A percentile compares a stretch with the other conserved stretches of the same genome.
Conservation (phyloP, 164 flowering plant genomes). For the Dillenia suffruticosa region DNA sequence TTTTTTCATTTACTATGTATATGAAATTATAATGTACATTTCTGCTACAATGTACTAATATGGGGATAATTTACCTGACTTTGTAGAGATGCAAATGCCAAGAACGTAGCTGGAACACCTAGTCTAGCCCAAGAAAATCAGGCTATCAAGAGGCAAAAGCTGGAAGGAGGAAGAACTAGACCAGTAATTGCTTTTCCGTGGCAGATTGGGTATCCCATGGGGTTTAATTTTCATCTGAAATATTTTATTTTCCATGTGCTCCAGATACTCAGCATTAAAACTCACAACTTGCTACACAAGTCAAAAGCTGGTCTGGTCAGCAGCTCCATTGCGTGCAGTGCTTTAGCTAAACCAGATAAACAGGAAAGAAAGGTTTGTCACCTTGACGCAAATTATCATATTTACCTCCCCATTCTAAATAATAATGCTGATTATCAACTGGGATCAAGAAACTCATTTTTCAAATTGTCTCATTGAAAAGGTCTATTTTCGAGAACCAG, state of each 20-base stretch:
- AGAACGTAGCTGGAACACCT: constrained; percentile 29
- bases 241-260: not conserved
- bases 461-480: constrained; percentile 10
- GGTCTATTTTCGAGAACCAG: constrained; percentile 74
- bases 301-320: constrained; percentile 40
- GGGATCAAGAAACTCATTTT: not conserved
- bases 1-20: not conserved
- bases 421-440: not conserved
- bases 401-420: too few species aligned
- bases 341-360: constrained; percentile 31
- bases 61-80: not conserved
- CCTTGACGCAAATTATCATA: too few species aligned
- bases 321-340: constrained; percentile 24
- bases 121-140: constrained; percentile 76
- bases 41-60: not conserved
- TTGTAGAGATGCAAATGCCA: constrained; percentile 35
- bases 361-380: constrained; percentile 72
- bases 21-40: not conserved
- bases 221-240: not conserved
- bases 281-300: constrained; percentile 67
- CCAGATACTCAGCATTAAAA: constrained; percentile 74
- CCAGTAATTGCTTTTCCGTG: constrained; percentile 39
- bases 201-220: not conserved
- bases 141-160: constrained; percentile 89
- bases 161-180: constrained; percentile 81